Evolutionary conservation across 2,329 filamentous ascomycete genomes (phyloP), one percentile per base, ranked within the genome.

Genomic region (Fusarium transvaalense): DNA sequence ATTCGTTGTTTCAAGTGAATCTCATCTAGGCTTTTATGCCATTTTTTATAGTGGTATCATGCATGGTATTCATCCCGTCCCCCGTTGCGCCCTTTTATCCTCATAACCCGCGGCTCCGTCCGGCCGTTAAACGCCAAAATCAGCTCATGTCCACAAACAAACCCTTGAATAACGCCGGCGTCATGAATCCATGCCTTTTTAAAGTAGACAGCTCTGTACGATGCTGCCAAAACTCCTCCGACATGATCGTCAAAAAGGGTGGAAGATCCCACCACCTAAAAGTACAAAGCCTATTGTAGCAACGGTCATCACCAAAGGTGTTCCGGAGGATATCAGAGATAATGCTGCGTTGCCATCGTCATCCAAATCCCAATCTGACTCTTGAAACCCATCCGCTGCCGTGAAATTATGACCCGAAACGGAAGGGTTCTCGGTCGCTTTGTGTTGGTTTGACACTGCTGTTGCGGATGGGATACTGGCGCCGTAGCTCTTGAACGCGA

Each of bases 391-490:
- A 19, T 74, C 71, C n/a, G 76, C 70, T 27, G 77, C 76, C 39
- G 64, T 71, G n/a, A 76, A 56, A 21, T 59, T 68, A 35, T 70
- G 66, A 13, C 69, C 57, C 8, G 65, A 58, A 21, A 69, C 56
- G 31, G 70, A 57, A 3, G 73, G 63, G 13, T 56, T 59, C 39
- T 60, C 60, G 13, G 47, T 61, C 21, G 46, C 77, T 58, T 79
- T 72, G 64, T 74, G 73, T 65, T 85, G 80, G 62, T 78, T 79
- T 1, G 81, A 77, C 19, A 80, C 83, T 1, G 74, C 66, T 6
- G 83, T 86, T 5, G 85, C 82, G 13, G 81, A 85, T 2, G 85
- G 85, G 32, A 88, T 87, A 4, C 74, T 66, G 1, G 84, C 85
- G 25, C 83, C 81, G 12, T 79, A 76, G 74, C 82, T 86, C 19